Percentiles rank a stretch among this genome's conserved stretches.
phyloP scores from a whole-genome alignment of 495 filamentous ascomycete genomes.

The Hamigera avellanea region DNA sequence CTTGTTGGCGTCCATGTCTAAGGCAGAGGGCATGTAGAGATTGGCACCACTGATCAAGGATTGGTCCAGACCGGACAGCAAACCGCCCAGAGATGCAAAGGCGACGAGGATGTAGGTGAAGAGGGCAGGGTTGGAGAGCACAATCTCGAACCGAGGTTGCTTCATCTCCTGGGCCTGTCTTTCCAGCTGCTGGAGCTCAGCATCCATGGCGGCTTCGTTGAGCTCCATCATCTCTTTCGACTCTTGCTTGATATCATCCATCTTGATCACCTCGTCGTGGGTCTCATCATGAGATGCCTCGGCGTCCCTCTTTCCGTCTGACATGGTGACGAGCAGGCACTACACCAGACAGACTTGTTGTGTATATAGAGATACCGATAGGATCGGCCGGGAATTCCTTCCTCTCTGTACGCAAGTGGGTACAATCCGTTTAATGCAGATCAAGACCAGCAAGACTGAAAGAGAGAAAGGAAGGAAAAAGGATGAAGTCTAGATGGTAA shows the following conservation, averaged over 20 bases:
- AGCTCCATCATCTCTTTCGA: constrained; percentile 12
- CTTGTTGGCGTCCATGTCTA: constrained; percentile 30
- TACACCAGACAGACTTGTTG: too few relatives aligned
- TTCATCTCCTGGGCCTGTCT: constrained; percentile 11
- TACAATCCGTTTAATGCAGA: too few relatives aligned
- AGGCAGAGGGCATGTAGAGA: constrained; percentile 38
- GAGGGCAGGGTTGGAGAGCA: constrained; percentile 24
- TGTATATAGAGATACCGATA: too few relatives aligned
- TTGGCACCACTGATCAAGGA: constrained; percentile 50
- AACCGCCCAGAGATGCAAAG: constrained; percentile 50
- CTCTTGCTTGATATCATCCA: constrained; percentile 17
- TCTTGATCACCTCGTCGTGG: constrained; percentile 19
- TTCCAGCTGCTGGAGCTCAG: constrained; percentile 24
- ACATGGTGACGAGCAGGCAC: not conserved
- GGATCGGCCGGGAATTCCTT: constrained; percentile 8
- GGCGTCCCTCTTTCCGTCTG: constrained; percentile 7
- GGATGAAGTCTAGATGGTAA: too few relatives aligned
- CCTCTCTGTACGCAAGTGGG: too few relatives aligned
- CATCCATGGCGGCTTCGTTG: constrained; percentile 27
- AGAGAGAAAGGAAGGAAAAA: too few relatives aligned
- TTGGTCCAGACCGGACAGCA: constrained; percentile 52
- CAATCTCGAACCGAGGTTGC: constrained; percentile 17
- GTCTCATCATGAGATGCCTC: constrained; percentile 12
- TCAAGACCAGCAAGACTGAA: too few relatives aligned
- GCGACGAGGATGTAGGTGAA: constrained; percentile 52